A percentile compares a stretch with the other conserved stretches of the same genome.
These are phyloP conservation scores for Linnemannia schmuckeri DNA, from an alignment of 192 early-diverging fungal species.

Conservation along the genomic window DNA sequence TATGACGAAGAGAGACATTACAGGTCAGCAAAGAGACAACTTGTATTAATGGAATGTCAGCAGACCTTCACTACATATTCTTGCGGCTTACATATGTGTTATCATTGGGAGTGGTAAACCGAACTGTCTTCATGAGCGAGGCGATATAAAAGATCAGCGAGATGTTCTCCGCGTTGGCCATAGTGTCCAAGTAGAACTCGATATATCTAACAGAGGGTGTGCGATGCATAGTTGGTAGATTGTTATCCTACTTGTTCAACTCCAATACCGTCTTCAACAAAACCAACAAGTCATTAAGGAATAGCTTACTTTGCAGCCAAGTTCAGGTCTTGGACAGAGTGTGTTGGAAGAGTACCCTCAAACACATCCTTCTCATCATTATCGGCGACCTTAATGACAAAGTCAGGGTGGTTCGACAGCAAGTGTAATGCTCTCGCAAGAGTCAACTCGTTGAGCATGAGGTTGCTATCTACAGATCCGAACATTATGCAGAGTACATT, in stretches of 20 bases:
- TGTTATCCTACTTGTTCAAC: not conserved
- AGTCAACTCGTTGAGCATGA: constrained; percentile 69
- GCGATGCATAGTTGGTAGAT: not conserved
- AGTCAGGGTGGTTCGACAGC: constrained; percentile 91
- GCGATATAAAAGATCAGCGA: constrained; percentile 85
- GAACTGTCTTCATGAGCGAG: constrained; percentile 82
- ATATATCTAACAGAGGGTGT: constrained; percentile 69
- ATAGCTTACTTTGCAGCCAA: constrained; percentile 28
- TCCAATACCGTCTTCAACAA: not conserved
- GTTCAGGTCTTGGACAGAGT: constrained; percentile 39
- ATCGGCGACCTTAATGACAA: constrained; percentile 51
- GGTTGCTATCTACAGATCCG: constrained; percentile 31
- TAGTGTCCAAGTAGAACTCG: constrained; percentile 85
- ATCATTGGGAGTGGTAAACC: constrained; percentile 63
- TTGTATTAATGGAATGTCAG: not conserved
- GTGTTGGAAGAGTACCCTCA: constrained; percentile 17
- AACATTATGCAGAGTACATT: not conserved
- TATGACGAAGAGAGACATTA: not conserved
- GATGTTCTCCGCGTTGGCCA: constrained; percentile 85
- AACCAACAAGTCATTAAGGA: not conserved
- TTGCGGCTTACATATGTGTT: constrained; percentile 62
- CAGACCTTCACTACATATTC: not conserved
- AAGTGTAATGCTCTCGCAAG: constrained; percentile 77
- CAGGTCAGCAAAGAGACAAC: not conserved
- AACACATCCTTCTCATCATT: constrained; percentile 25